Conservation (phyloP, 306 rosid genomes). For the Cyamopsis tetragonoloba region DNA sequence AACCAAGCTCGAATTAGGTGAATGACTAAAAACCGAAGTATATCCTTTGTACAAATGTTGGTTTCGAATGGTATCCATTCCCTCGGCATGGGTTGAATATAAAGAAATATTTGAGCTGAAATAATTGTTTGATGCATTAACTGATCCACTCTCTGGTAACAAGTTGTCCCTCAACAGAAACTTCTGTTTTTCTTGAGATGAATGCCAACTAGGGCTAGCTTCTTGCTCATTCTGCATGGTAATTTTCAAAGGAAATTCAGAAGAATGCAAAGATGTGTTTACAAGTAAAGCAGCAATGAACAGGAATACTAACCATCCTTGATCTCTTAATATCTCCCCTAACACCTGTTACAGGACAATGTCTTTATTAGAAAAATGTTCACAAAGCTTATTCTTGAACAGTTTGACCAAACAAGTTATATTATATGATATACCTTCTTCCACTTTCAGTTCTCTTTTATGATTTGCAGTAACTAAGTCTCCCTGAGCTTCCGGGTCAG, state of each 20-base stretch:
- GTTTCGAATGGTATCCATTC: constrained; percentile 32
- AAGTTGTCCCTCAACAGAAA: constrained; percentile 34
- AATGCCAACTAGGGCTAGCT: constrained; percentile 36
- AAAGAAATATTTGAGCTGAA: constrained; percentile 35
- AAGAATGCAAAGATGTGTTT: constrained; percentile 33
- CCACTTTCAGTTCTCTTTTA: constrained; percentile 47
- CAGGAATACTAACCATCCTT: constrained; percentile 42
- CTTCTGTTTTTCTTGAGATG: constrained; percentile 42
- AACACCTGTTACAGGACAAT: constrained; percentile 50
- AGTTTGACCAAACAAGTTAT: constrained; percentile 28
- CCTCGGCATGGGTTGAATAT: constrained; percentile 40
- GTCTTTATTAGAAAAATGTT: constrained; percentile 32
- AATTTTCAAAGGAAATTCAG: constrained; percentile 38
- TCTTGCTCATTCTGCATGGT: constrained; percentile 33
- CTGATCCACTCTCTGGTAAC: constrained; percentile 45
- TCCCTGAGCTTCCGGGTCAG: constrained; percentile 48
- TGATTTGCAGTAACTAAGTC: constrained; percentile 35
- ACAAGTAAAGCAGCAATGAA: constrained; percentile 39
- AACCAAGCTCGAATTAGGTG: constrained; percentile 24
- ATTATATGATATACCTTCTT: constrained; percentile 65
- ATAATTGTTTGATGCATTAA: constrained; percentile 41
- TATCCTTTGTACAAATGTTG: constrained; percentile 32
- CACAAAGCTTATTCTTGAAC: constrained; percentile 32
- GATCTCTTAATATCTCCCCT: constrained; percentile 38
- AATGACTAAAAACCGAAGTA: constrained; percentile 29